phyloP scores from a whole-genome alignment of 140 eudicot genomes.

The Erigeron philadelphicus region DNA sequence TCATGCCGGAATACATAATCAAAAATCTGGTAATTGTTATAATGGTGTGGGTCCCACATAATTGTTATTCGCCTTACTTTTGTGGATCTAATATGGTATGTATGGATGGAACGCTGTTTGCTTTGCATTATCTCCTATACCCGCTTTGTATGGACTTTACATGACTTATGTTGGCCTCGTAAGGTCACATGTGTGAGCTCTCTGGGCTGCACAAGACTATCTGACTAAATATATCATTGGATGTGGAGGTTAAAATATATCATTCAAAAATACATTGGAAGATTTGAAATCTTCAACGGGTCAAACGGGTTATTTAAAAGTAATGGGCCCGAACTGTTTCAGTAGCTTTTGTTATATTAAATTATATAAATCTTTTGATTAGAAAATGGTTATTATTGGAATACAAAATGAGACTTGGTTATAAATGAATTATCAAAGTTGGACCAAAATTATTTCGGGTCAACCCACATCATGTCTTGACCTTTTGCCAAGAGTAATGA shows the following conservation, averaged over 20 bases:
- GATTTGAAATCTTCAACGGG: neutral
- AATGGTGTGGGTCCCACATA: neutral
- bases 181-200: too few species aligned
- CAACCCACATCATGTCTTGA: neutral
- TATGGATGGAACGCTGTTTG: neutral
- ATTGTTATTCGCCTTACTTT: neutral
- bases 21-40: neutral
- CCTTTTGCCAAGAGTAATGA: neutral
- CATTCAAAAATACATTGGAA: neutral
- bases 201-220: too few species aligned
- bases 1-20: neutral
- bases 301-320: neutral
- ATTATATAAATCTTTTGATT: neutral
- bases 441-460: neutral
- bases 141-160: too few species aligned
- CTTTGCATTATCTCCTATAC: too few species aligned
- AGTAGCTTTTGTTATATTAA: neutral
- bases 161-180: too few species aligned
- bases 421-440: neutral
- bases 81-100: neutral
- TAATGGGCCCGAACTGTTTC: neutral
- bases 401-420: neutral
- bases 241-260: neutral
- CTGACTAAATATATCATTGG: too few species aligned
- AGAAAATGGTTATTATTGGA: neutral